A percentile compares a stretch with the other conserved stretches of the same genome.
These are phyloP conservation scores for Suillus cothurnatus DNA, from an alignment of 768 basidiomycete species.

Conservation along the genomic window DNA sequence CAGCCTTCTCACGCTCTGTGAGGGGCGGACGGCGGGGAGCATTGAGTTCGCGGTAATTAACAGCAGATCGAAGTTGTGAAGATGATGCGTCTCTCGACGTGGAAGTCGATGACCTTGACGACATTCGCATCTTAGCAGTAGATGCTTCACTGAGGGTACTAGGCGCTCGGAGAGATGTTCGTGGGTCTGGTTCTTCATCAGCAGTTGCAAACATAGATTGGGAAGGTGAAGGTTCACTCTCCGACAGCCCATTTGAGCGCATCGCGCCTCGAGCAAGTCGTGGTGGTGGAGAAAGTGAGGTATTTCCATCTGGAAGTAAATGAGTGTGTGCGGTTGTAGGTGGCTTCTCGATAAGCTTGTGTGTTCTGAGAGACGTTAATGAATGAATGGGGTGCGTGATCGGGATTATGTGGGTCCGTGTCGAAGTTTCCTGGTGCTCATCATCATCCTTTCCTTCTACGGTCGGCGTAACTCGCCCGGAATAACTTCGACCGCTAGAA, in stretches of 20 bases:
- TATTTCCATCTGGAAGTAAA: constrained; percentile 19
- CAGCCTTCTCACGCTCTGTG: constrained; percentile 71
- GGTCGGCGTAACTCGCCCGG: constrained; percentile 18
- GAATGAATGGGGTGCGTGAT: constrained; percentile 47
- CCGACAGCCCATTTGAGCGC: constrained; percentile 18
- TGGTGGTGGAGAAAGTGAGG: constrained; percentile 30
- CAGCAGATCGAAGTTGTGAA: constrained; percentile 28
- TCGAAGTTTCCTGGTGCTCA: constrained; percentile 33
- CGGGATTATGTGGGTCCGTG: constrained; percentile 54
- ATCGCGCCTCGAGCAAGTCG: constrained; percentile 17
- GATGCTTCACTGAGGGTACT: constrained; percentile 35
- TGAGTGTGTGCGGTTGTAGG: constrained; percentile 4
- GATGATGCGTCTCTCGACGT: constrained; percentile 14
- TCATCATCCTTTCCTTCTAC: constrained; percentile 12
- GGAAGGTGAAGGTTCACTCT: constrained; percentile 10
- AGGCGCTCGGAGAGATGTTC: constrained; percentile 19
- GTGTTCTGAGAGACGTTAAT: constrained; percentile 29
- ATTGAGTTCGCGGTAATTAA: constrained; percentile 54
- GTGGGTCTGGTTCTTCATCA: constrained; percentile 6
- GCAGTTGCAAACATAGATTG: background rate
- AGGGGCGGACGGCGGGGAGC: constrained; percentile 39
- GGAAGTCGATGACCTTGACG: constrained; percentile 17
- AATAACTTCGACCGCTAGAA: constrained; percentile 19
- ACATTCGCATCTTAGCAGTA: constrained; percentile 27
- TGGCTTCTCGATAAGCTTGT: constrained; percentile 5